Percentiles rank a stretch among this genome's conserved stretches.
Evolutionary conservation across 371 early-diverging fungal genomes (phyloP).

Genomic region (Sporodiniella umbellata): DNA sequence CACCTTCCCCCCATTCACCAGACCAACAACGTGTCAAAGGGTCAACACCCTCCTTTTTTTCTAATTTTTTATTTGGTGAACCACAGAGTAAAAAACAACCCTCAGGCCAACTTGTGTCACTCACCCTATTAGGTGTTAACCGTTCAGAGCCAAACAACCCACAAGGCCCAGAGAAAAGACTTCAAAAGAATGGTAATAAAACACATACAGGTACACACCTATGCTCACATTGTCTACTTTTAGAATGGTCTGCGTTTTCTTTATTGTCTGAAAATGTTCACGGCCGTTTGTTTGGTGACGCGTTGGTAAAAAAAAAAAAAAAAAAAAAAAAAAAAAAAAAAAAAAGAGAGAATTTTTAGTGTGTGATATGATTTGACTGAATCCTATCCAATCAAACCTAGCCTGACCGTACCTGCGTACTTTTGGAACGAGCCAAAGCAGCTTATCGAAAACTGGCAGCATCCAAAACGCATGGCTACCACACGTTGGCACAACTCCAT

Average conservation of each 20-base stretch:
- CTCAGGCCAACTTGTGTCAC: no score
- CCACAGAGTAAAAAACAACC: conserved; percentile 4
- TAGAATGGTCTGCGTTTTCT: conserved; percentile 35
- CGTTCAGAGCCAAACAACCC: no score
- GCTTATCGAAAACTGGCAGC: conserved; percentile 27
- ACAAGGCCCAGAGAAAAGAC: conserved; percentile 6
- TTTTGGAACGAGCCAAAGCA: conserved; percentile 21
- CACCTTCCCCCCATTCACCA: not conserved
- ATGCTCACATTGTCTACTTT: no score
- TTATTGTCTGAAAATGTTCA: conserved; percentile 36
- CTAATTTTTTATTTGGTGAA: conserved; percentile 44
- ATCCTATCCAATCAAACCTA: no score
- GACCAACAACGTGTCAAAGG: not conserved
- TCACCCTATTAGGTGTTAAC: no score
- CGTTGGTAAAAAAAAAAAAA: conserved; percentile 15
- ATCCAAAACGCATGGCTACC: conserved; percentile 18
- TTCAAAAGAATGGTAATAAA: not conserved
- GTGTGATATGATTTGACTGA: no score
- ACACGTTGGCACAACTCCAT: conserved; percentile 24
- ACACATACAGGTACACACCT: not conserved
- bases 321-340: not conserved
- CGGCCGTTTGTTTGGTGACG: conserved; percentile 41
- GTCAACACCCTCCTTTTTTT: conserved; percentile 33
- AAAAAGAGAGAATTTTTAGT: no score
- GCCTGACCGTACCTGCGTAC: conserved; percentile 18